Base-by-base conservation (phyloP, 495 filamentous ascomycete genomes). In the Hypoxylon lenormandii region DNA sequence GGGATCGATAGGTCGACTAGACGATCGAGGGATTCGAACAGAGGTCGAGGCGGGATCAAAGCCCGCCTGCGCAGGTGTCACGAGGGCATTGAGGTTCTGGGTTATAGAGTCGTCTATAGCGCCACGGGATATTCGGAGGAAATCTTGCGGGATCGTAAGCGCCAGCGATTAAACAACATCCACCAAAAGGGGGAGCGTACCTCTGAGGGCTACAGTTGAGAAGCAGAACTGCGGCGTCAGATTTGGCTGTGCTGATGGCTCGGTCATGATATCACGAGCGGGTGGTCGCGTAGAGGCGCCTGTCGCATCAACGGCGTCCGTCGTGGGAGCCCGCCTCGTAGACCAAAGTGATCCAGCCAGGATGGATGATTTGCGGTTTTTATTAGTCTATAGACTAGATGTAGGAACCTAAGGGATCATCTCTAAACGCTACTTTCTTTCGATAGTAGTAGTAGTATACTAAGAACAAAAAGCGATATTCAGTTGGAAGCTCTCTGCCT, bases 201-300 rank as follows among this genome's bases (percentile, higher is more conserved):
- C 94, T 92, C 89, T 85, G 30, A 98, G 82, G 11, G 91, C 85
- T 23, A 87, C 85, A 48, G 94, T 92, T 49, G 93, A 90, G 82
- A 98, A 98, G 77, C 95, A 98, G 73, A 98, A 95, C 76, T 94
- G 91, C 15, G 94, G 93, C 23, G 86, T 94, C 48, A 98, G 82
- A 42, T 74, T 72, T 3, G 93, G 92, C 46, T 82, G 80, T 21
- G 83, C 79, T 8, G 86, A 80, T 22, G 87, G 80, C 62, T 84
- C 80, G 42, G 88, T 83, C 91, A 95, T 95, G 60, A 73, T 82
- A 68, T 71, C 74, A 45, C 68, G 53, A 60, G 64, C 48, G 37
- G 48, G 38, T 43, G 70, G 45, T 60, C 50, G 60, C 48, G 37
- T 40, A 38, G 60, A 62, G 58, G 69, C 59, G 59, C 50, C 64